Base-by-base conservation (phyloP, 2,329 filamentous ascomycete genomes). In the Zalaria obscura region DNA sequence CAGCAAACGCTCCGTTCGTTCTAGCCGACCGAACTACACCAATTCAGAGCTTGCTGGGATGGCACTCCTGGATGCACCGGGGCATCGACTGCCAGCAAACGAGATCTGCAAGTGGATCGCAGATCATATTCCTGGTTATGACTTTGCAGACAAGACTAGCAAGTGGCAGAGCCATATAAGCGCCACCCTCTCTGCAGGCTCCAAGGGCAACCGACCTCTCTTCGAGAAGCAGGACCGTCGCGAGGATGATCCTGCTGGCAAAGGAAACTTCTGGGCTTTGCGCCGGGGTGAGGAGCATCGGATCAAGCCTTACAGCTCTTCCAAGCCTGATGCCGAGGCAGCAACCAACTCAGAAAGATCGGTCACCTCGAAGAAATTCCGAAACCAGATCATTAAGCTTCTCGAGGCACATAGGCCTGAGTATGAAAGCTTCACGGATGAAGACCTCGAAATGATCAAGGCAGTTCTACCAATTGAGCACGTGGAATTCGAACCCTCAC, bases 101-200 rank as follows among this genome's bases (percentile, higher is more conserved):
- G 43, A 40, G 26, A 47, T 58, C 25, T 27, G 36, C 9, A 35
- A 47, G 6, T 60, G 57, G 57, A 48, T 60, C 11, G 43, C 40
- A 4, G 32, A 46, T 3, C 56, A 57, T 36, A 49, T 58, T 11
- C 51, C 53, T 26, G 46, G 43, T 4, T 54, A 55, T 26, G 27
- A 43, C 3, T 7, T 42, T 10, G 33, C 40, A 3, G 42, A 50
- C 27, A 45, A 47, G 6, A 43, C 27, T 9, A 53, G 53, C 50
- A 36, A 38, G 8, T 18, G 18, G 18, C 18, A 35, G 42, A 4
- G 42, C 41, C 4, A 25, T 43, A 5, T 34, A 26, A 7, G 29
- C 29, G 39, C 35, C 27, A 36, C 41, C 5, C n/a, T 43, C 18
- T 27, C 29, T 3, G 32, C 28, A 7, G n/a, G 25, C 10, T 33